Percentiles rank a stretch among this genome's conserved stretches.
Conservation (phyloP, 495 filamentous ascomycete genomes). For the Bathelium albidoporum region DNA sequence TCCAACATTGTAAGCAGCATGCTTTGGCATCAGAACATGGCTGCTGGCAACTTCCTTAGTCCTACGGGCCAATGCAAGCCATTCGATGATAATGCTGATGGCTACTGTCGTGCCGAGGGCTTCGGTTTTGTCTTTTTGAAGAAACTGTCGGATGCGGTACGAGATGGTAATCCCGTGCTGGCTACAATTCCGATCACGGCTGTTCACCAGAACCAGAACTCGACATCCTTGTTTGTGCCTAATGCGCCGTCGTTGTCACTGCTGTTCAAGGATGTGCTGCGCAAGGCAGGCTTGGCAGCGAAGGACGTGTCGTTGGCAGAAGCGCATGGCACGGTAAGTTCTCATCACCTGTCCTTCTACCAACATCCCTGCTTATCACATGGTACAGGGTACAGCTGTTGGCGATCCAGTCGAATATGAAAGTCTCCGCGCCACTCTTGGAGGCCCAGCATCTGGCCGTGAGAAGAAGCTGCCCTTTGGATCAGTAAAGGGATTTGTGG, state of each 20-base stretch:
- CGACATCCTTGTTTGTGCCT: slow-evolving; percentile 6
- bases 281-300: no score
- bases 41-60: neutral
- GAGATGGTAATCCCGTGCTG: slow-evolving; percentile 31
- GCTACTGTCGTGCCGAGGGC: slow-evolving; percentile 35
- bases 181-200: slow-evolving; percentile 14
- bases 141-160: slow-evolving; percentile 28
- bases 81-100: slow-evolving; percentile 14
- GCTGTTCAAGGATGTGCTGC: neutral
- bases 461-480: neutral
- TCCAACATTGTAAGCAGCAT: neutral
- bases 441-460: neutral
- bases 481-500: slow-evolving; percentile 3
- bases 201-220: slow-evolving; percentile 7
- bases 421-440: neutral
- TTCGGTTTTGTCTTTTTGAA: slow-evolving; percentile 30
- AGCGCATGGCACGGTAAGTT: slow-evolving; percentile 5
- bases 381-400: slow-evolving; percentile 1
- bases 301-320: no score
- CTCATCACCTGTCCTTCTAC: neutral
- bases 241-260: neutral
- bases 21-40: neutral
- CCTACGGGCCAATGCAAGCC: neutral
- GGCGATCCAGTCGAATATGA: slow-evolving; percentile 7
- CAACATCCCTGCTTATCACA: neutral